phyloP scores from a whole-genome alignment of 495 filamentous ascomycete species.

The Aspergillus asperescens region DNA sequence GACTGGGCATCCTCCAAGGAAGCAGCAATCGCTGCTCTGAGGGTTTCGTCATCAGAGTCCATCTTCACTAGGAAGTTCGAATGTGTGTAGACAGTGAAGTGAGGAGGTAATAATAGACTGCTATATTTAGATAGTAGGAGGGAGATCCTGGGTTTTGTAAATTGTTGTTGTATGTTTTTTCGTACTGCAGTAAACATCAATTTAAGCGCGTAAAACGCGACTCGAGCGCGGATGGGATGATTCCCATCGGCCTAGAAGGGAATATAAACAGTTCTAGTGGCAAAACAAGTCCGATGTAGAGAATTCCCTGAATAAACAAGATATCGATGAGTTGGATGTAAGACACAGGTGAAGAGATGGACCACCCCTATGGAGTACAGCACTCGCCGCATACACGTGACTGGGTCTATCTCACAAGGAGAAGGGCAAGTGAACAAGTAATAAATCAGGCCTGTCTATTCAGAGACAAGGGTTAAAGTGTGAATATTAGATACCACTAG shows the following conservation, averaged over 20 bases:
- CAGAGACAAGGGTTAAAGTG: too few species aligned
- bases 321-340: not conserved
- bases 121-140: too few species aligned
- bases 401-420: not conserved
- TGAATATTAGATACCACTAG: too few species aligned
- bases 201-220: too few species aligned
- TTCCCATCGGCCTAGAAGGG: not conserved
- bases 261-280: not conserved
- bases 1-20: slow-evolving; percentile 66
- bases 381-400: not conserved
- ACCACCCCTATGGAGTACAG: too few species aligned
- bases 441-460: not conserved
- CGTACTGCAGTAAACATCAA: too few species aligned
- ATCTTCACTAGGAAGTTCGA: slow-evolving; percentile 2
- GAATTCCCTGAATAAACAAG: not conserved
- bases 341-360: not conserved
- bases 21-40: slow-evolving; percentile 57
- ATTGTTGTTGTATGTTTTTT: too few species aligned
- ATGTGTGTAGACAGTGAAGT: not conserved
- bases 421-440: not conserved
- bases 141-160: too few species aligned
- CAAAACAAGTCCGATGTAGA: not conserved
- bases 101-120: too few species aligned
- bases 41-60: slow-evolving; percentile 20
- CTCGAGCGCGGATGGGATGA: too few species aligned